Conservation (phyloP, 1,284 basidiomycete species). For the Apiotrichum laibachii region DNA sequence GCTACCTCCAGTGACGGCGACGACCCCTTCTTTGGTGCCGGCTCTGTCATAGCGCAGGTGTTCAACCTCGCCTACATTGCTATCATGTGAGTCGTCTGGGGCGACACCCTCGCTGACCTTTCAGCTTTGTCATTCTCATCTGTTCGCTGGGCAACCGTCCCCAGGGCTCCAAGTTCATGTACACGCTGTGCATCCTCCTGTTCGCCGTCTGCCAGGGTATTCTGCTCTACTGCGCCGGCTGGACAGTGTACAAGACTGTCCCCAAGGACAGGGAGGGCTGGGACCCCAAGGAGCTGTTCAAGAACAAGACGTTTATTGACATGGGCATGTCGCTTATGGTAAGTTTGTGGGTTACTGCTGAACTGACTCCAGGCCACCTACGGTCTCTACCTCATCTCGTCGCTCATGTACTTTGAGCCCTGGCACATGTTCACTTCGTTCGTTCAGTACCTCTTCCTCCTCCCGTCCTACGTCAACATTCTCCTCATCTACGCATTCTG, state of each 20-base stretch:
- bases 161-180: conserved; percentile 79
- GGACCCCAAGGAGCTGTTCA: conserved; percentile 63
- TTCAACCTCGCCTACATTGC: conserved; percentile 61
- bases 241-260: conserved; percentile 78
- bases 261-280: conserved; percentile 70
- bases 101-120: conserved; percentile 3
- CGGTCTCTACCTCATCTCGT: conserved; percentile 81
- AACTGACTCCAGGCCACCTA: conserved; percentile 64
- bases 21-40: conserved; percentile 76
- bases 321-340: conserved; percentile 56
- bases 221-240: conserved; percentile 77
- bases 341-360: conserved; percentile 5
- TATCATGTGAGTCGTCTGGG: conserved; percentile 53
- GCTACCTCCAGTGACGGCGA: conserved; percentile 51
- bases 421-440: conserved; percentile 95
- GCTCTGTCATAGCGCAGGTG: conserved; percentile 71
- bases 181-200: conserved; percentile 53
- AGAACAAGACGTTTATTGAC: conserved; percentile 70
- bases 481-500: conserved; percentile 67
- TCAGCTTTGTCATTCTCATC: conserved; percentile 35
- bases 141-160: conserved; percentile 69
- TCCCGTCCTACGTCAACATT: conserved; percentile 73
- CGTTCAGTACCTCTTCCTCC: conserved; percentile 47
- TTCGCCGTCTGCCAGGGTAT: conserved; percentile 45
- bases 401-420: conserved; percentile 81